Percentiles rank a stretch among this genome's conserved stretches.
Conservation (phyloP, 805 yeast genomes). For the Wickerhamomyces pijperi region DNA sequence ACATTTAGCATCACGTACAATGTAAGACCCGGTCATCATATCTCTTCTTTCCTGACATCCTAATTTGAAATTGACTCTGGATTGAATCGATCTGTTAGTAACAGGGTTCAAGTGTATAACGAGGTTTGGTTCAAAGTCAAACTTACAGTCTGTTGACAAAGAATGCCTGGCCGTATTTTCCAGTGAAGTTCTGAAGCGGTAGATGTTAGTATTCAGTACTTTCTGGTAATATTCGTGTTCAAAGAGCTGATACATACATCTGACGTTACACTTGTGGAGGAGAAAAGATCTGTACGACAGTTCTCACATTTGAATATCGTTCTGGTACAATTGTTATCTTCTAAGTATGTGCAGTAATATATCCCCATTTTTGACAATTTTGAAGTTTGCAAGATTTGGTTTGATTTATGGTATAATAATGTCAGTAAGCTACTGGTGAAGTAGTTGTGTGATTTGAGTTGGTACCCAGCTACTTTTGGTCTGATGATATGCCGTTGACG, state of each 20-base stretch:
- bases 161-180: background rate
- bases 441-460: no score
- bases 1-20: conserved; percentile 46
- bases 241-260: background rate
- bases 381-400: no score
- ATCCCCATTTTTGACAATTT: background rate
- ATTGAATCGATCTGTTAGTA: background rate
- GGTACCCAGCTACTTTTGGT: no score
- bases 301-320: background rate
- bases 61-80: conserved; percentile 25
- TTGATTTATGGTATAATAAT: no score
- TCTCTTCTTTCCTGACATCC: conserved; percentile 26
- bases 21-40: conserved; percentile 52
- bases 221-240: background rate
- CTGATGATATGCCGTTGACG: no score
- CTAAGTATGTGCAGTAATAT: background rate
- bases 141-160: background rate
- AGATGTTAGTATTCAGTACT: background rate
- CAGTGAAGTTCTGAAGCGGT: background rate
- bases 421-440: no score
- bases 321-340: background rate
- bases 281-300: background rate
- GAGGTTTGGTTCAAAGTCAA: background rate
- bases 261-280: background rate
- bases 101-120: no score